Evolutionary conservation across 345 rosid species (phyloP).

Genomic region (Eutrema heterophyllum): DNA sequence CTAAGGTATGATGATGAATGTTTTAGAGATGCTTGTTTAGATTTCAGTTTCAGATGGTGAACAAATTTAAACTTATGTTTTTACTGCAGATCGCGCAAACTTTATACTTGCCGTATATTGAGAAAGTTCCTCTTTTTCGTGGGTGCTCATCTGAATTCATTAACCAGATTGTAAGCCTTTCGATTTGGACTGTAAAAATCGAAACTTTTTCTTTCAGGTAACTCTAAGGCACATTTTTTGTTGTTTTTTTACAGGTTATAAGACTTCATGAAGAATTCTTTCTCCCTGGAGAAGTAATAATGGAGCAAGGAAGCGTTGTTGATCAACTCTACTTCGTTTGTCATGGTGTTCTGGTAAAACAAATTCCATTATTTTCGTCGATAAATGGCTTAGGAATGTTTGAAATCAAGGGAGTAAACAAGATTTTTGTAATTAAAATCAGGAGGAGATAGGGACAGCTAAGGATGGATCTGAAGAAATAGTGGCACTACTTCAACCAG

Average conservation of each 20-base stretch:
- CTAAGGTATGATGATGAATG: conserved; percentile 44
- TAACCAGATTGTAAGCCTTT: conserved; percentile 67
- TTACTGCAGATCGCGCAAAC: conserved; percentile 63
- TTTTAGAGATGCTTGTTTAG: background rate
- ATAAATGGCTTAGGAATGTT: background rate
- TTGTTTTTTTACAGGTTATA: conserved; percentile 41
- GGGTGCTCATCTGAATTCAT: conserved; percentile 74
- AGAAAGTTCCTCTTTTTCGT: conserved; percentile 59
- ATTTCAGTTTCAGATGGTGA: background rate
- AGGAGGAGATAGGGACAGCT: conserved; percentile 57
- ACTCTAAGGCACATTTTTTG: background rate
- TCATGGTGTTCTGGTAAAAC: conserved; percentile 64
- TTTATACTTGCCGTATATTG: conserved; percentile 66
- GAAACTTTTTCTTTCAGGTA: background rate
- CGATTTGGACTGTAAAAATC: background rate
- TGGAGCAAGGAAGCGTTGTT: conserved; percentile 60
- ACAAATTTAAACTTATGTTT: background rate
- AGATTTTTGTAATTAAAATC: background rate
- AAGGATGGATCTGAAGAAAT: conserved; percentile 84
- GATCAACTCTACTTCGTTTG: conserved; percentile 83
- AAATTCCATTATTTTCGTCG: background rate
- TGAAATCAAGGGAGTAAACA: background rate
- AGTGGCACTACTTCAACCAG: conserved; percentile 46
- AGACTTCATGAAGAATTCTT: conserved; percentile 71
- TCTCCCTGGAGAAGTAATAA: conserved; percentile 76